Percentiles rank a stretch among this genome's conserved stretches.
Evolutionary conservation across 345 rosid genomes (phyloP).

Genomic region (Lenwebbia sp.): DNA sequence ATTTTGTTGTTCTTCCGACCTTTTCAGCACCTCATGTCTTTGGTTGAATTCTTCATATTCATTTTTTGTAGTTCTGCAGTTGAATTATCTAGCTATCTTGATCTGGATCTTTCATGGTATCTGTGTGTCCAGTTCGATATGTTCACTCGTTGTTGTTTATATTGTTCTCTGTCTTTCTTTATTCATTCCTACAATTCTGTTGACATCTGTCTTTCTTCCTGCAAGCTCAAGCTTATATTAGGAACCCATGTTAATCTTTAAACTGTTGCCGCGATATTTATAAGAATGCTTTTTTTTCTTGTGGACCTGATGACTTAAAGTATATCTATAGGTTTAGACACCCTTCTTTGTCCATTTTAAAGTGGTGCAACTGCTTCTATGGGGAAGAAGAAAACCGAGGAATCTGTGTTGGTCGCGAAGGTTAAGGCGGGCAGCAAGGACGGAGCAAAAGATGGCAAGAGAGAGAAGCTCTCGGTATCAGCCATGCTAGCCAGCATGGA

Average conservation of each 20-base stretch:
- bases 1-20: not conserved
- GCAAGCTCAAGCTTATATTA: not conserved
- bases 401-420: slow-evolving; percentile 30
- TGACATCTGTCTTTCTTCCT: not conserved
- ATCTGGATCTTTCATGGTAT: not conserved
- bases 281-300: not conserved
- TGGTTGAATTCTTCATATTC: not conserved
- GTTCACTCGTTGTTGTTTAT: not conserved
- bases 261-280: not conserved
- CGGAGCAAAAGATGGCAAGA: slow-evolving; percentile 39
- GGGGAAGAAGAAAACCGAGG: slow-evolving; percentile 76
- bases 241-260: not conserved
- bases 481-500: slow-evolving; percentile 88
- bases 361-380: slow-evolving; percentile 9
- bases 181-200: not conserved
- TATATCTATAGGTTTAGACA: not conserved
- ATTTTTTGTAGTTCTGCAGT: not conserved
- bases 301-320: not conserved
- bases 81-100: not conserved
- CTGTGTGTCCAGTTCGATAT: not conserved
- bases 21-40: not conserved
- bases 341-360: not conserved
- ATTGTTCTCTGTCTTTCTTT: not conserved
- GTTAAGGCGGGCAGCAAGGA: slow-evolving; percentile 46
- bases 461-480: slow-evolving; percentile 60